These are phyloP conservation scores for Teratosphaeriaceae sp. DNA, from an alignment of 2,329 filamentous ascomycete species.

Conservation along the genomic window DNA sequence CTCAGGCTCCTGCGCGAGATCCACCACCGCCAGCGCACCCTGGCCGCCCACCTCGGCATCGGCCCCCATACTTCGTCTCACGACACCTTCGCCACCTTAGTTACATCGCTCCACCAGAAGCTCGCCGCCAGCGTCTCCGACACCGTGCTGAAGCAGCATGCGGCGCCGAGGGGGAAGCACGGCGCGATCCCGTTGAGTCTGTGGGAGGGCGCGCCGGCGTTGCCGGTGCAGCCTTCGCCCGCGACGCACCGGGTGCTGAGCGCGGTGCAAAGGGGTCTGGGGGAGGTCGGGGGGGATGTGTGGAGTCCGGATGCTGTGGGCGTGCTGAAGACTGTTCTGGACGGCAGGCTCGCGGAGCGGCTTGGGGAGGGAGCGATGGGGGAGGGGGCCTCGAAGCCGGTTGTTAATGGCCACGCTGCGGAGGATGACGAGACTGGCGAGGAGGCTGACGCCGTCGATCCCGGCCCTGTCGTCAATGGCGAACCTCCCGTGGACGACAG, in stretches of 20 bases:
- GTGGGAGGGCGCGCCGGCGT: conserved; percentile 51
- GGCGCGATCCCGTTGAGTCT: neutral
- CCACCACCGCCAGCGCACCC: conserved; percentile 53
- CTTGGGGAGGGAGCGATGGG: conserved; percentile 23
- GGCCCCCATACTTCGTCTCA: too few species aligned
- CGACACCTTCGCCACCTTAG: neutral
- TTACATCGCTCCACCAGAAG: neutral
- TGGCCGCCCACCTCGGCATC: conserved; percentile 11
- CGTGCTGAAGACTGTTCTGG: conserved; percentile 55
- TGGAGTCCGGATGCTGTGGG: conserved; percentile 67
- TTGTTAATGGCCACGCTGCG: conserved; percentile 6
- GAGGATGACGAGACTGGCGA: conserved; percentile 12
- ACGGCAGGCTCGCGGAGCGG: conserved; percentile 43
- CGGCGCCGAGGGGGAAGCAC: neutral
- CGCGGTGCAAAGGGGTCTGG: conserved; percentile 61
- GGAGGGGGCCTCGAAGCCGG: conserved; percentile 8
- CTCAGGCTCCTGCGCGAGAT: conserved; percentile 70
- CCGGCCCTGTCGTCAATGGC: conserved; percentile 5
- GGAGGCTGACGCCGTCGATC: conserved; percentile 10
- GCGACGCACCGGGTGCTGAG: conserved; percentile 66
- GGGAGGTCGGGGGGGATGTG: conserved; percentile 63
- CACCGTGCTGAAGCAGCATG: neutral
- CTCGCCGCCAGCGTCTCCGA: neutral
- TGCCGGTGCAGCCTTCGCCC: conserved; percentile 75
- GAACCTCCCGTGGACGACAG: conserved; percentile 6